Base-by-base conservation (phyloP, 495 filamentous ascomycete species). In the Aspergillus olivimuriae region DNA sequence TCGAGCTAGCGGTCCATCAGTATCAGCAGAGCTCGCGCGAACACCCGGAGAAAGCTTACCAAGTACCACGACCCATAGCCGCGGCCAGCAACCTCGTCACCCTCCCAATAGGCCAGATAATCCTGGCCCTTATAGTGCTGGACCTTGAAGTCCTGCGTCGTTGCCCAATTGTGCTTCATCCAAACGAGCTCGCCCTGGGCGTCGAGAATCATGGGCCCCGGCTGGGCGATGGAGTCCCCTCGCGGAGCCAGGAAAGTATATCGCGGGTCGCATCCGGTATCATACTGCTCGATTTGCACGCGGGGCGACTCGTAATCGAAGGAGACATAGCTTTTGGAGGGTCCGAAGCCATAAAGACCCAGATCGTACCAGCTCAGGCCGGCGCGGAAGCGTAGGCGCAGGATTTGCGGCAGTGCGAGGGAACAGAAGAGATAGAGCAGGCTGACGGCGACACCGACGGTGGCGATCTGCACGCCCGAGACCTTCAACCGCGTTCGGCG, bases 41-140 rank as follows among this genome's bases (percentile, higher is more conserved):
- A 12, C 11, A 7, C 26, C 18, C 14, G 20, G 39, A 26, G 9
- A 11, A 15, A 1, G 39, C 61, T 28, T 51, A 73, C 70, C 70
- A 75, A 73, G 32, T 68, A 70, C 50, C 74, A 74, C 33, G 63
- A 62, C 6, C 76, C 76, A 39, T 57, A 60, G 2, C 73, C 73
- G 48, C 74, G 55, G 22, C 67, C 72, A 18, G 67, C 68, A 26
- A 71, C 58, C 45, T 72, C 66, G 23, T 70, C 58, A 6, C 75
- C 74, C 34, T 74, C 65, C 76, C 75, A 80, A 41, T 72, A 78
- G 3, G 74, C 75, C 35, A 80, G 31, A 46, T 70, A 76, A 10
- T 69, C 61, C 37, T 68, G 47, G 24, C 60, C 69, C 40, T 58
- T 65, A 22, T 72, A 76, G 9, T 52, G 56, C 23, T 72, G 70